A percentile compares a stretch with the other conserved stretches of the same genome.
These are phyloP conservation scores for Aspergillus sp. DNA, from an alignment of 2,329 filamentous ascomycete species.

Conservation along the genomic window DNA sequence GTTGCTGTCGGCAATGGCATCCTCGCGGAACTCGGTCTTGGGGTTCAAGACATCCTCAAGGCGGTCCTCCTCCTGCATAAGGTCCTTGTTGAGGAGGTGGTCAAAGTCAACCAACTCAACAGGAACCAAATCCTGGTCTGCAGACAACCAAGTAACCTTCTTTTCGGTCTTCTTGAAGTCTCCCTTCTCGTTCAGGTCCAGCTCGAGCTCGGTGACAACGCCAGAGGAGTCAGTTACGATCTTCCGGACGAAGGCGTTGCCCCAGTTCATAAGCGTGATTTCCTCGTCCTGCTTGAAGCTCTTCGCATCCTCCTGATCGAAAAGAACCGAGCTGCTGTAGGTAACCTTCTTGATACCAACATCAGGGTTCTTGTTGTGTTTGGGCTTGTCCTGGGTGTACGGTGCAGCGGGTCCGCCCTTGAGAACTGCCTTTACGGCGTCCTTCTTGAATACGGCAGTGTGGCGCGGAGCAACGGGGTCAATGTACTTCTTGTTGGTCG, in stretches of 20 bases:
- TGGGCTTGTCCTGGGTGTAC: slow-evolving; percentile 72
- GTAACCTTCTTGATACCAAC: slow-evolving; percentile 83
- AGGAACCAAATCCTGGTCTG: slow-evolving; percentile 72
- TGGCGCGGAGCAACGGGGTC: slow-evolving; percentile 73
- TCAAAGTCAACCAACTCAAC: slow-evolving; percentile 93
- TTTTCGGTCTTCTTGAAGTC: slow-evolving; percentile 95
- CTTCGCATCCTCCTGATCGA: slow-evolving; percentile 85
- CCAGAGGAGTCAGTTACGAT: slow-evolving; percentile 52
- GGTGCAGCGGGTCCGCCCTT: slow-evolving; percentile 61
- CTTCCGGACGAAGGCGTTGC: slow-evolving; percentile 56
- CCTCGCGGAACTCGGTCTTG: slow-evolving; percentile 70
- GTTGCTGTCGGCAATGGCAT: slow-evolving; percentile 78
- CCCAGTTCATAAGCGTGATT: slow-evolving; percentile 96
- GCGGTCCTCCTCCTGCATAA: slow-evolving; percentile 82
- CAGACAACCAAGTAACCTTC: slow-evolving; percentile 92
- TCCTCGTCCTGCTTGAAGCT: slow-evolving; percentile 82
- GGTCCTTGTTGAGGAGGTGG: slow-evolving; percentile 93
- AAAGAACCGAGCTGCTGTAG: slow-evolving; percentile 70
- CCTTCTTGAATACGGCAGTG: slow-evolving; percentile 69
- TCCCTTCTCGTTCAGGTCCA: slow-evolving; percentile 87
- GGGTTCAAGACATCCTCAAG: slow-evolving; percentile 81
- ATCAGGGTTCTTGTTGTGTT: slow-evolving; percentile 84
- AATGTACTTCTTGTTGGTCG: slow-evolving; percentile 75
- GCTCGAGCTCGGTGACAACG: slow-evolving; percentile 67
- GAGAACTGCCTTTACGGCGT: slow-evolving; percentile 69